phyloP scores from a whole-genome alignment of 2,329 filamentous ascomycete genomes.

The Xylaria sp. region DNA sequence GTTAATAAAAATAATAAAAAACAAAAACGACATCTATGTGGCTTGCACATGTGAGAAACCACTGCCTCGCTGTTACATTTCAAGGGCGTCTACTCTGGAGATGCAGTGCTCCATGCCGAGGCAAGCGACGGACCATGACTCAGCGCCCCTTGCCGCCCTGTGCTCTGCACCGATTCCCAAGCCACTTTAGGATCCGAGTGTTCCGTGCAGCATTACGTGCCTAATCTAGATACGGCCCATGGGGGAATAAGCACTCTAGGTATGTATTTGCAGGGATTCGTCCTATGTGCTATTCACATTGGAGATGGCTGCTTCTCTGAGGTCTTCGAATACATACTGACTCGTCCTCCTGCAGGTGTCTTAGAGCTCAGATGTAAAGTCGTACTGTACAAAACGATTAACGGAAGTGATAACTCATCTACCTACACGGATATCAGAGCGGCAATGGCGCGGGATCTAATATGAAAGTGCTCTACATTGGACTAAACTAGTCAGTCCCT shows the following conservation, averaged over 20 bases:
- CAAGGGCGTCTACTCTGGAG: not conserved
- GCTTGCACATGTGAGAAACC: not conserved
- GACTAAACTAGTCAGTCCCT: conserved; percentile 5
- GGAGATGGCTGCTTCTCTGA: not conserved
- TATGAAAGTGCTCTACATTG: not conserved
- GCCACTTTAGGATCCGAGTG: conserved; percentile 3
- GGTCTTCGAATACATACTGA: not conserved
- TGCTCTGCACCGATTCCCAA: not conserved
- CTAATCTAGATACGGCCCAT: not conserved
- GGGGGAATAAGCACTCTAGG: not conserved
- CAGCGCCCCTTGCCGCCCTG: conserved; percentile 10
- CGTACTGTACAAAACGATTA: not conserved
- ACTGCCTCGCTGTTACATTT: not conserved
- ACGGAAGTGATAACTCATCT: not conserved
- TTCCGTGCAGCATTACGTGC: conserved; percentile 4
- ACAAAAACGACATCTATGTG: not conserved
- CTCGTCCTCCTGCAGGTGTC: not conserved
- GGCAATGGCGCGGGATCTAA: not conserved
- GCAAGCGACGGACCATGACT: conserved; percentile 12
- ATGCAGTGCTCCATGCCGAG: not conserved
- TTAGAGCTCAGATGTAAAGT: not conserved
- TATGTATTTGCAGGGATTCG: not conserved
- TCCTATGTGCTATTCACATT: not conserved
- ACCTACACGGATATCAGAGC: not conserved
- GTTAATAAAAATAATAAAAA: not conserved